Percentiles rank a stretch among this genome's conserved stretches.
These are phyloP conservation scores for Adansonia rubrostipa DNA, from an alignment of 441 rosid species.

Conservation along the genomic window DNA sequence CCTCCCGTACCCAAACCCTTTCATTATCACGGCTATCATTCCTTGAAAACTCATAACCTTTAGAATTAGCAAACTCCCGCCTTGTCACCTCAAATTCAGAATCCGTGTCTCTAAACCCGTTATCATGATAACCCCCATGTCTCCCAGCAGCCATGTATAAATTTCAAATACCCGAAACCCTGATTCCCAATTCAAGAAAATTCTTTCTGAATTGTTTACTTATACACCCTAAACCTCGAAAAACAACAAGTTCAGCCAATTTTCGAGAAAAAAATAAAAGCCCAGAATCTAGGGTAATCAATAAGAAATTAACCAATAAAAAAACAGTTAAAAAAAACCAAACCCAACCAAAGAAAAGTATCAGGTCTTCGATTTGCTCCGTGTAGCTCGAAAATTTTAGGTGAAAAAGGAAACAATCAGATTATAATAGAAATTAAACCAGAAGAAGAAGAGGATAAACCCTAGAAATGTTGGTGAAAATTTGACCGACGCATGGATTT, in stretches of 20 bases:
- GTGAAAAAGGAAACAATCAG: background rate
- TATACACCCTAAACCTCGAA: conserved; percentile 36
- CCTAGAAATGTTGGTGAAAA: conserved; percentile 21
- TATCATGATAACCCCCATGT: conserved; percentile 71
- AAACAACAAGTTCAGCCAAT: conserved; percentile 9
- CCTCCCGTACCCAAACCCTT: conserved; percentile 40
- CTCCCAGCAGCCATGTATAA: conserved; percentile 84
- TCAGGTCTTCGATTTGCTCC: background rate
- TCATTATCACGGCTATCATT: conserved; percentile 48
- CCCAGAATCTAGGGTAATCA: conserved; percentile 26
- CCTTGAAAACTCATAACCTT: conserved; percentile 48
- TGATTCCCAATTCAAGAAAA: conserved; percentile 33
- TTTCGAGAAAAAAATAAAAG: background rate
- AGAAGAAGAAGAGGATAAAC: background rate
- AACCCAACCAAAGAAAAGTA: background rate
- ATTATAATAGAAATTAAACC: conserved; percentile 15
- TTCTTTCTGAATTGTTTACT: conserved; percentile 4
- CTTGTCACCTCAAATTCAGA: conserved; percentile 56
- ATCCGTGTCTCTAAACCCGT: conserved; percentile 66
- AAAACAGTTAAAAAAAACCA: conserved; percentile 13
- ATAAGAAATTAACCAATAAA: conserved; percentile 22
- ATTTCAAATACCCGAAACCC: conserved; percentile 25
- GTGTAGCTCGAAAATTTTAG: background rate
- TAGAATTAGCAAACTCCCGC: conserved; percentile 51
- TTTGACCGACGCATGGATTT: background rate